phyloP scores from a whole-genome alignment of 139 green algal species.

The Chlorella sp. region DNA sequence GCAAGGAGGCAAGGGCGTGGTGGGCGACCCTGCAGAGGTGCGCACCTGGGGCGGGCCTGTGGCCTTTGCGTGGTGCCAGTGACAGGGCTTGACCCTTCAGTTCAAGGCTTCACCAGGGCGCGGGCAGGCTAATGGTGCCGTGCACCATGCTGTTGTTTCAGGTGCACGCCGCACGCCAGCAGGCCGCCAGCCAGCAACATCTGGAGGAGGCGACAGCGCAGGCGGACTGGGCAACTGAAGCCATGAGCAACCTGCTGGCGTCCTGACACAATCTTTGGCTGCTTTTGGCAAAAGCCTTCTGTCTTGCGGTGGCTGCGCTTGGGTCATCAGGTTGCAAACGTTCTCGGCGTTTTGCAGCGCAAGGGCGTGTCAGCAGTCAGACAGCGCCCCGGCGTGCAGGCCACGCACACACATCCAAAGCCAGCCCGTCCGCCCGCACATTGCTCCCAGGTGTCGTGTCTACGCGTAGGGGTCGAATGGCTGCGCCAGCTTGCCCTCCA shows the following conservation, averaged over 20 bases:
- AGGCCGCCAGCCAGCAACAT: not conserved
- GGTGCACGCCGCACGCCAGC: not conserved
- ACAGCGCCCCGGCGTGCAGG: not conserved
- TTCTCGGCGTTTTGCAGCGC: not conserved
- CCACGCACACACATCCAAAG: not conserved
- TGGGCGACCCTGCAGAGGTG: not conserved
- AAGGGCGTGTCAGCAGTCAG: not conserved
- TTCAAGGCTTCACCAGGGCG: not conserved
- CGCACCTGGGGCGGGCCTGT: too few relatives aligned
- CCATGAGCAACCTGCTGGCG: not conserved
- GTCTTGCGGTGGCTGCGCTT: too few relatives aligned
- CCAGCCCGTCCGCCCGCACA: not conserved
- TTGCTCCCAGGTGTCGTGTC: not conserved
- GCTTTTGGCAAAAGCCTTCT: too few relatives aligned
- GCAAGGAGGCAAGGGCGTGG: not conserved
- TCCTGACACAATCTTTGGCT: too few relatives aligned
- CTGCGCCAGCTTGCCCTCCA: slow-evolving; percentile 15
- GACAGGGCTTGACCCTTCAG: not conserved
- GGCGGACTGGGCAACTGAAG: not conserved
- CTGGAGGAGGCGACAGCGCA: not conserved
- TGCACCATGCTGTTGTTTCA: not conserved
- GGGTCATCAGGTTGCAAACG: too few relatives aligned
- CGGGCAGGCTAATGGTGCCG: too few relatives aligned
- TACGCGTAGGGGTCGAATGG: slow-evolving; percentile 21
- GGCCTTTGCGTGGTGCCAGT: too few relatives aligned